Conservation (phyloP, 2,329 filamentous ascomycete genomes). For the Hymenoscyphus albidus region DNA sequence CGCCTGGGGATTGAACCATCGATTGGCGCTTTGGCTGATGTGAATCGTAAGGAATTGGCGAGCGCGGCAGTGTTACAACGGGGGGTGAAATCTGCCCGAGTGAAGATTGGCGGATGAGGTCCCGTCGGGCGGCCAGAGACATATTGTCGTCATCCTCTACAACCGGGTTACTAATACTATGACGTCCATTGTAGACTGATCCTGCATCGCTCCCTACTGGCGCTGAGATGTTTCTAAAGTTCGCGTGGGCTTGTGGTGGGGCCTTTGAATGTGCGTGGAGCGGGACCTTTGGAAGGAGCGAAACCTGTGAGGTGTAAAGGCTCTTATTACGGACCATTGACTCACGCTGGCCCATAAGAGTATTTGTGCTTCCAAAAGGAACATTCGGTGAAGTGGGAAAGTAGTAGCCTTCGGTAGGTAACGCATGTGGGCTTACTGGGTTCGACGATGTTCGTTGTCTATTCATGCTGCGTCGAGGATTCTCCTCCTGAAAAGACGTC, state of each 20-base stretch:
- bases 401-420: conserved; percentile 34
- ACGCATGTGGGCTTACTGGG: conserved; percentile 33
- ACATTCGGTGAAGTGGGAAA: conserved; percentile 9
- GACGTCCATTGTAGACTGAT: conserved; percentile 36
- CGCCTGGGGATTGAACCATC: conserved; percentile 40
- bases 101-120: conserved; percentile 26
- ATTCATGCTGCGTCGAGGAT: conserved; percentile 17
- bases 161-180: conserved; percentile 25
- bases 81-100: conserved; percentile 20
- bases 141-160: conserved; percentile 59
- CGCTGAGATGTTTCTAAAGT: conserved; percentile 13
- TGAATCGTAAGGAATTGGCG: conserved; percentile 45
- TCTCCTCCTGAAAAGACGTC: conserved; percentile 10
- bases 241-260: neutral
- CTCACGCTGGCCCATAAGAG: conserved; percentile 53
- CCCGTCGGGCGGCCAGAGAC: conserved; percentile 45
- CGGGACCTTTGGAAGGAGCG: conserved; percentile 17
- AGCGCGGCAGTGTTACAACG: conserved; percentile 22
- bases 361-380: conserved; percentile 35
- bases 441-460: conserved; percentile 33
- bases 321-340: conserved; percentile 41
- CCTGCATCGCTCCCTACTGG: conserved; percentile 41
- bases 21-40: conserved; percentile 51
- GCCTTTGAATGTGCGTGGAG: conserved; percentile 27
- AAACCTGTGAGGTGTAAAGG: conserved; percentile 15